A percentile compares a stretch with the other conserved stretches of the same genome.
phyloP scores from a whole-genome alignment of 2,329 filamentous ascomycete species.

The Fusarium chuoi region DNA sequence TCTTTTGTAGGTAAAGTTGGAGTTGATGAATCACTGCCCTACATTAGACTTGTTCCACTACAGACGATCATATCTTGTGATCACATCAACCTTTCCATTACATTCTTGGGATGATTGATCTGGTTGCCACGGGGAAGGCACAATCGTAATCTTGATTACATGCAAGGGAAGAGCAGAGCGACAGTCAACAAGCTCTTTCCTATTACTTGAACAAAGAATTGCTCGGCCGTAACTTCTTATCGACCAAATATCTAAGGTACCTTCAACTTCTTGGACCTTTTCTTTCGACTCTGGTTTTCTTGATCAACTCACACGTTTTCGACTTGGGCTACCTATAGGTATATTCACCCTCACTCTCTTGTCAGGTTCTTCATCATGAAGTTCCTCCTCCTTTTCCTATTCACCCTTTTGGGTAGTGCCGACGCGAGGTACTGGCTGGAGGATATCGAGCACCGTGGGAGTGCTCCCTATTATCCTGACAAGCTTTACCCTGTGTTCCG shows the following conservation, averaged over 20 bases:
- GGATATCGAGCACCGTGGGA: slow-evolving; percentile 42
- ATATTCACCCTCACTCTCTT: background rate
- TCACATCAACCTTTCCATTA: background rate
- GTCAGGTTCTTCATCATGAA: slow-evolving; percentile 24
- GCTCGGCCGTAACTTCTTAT: background rate
- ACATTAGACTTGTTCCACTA: slow-evolving; percentile 20
- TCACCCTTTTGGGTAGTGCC: slow-evolving; percentile 16
- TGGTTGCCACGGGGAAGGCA: slow-evolving; percentile 3
- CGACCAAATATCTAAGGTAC: background rate
- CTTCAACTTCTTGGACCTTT: background rate
- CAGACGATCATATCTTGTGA: background rate
- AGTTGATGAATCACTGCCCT: slow-evolving; percentile 9
- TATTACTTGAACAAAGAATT: background rate
- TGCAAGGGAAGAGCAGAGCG: background rate
- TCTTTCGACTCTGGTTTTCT: background rate
- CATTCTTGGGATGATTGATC: background rate
- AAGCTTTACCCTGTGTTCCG: slow-evolving; percentile 44
- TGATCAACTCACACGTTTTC: background rate
- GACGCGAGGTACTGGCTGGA: slow-evolving; percentile 44
- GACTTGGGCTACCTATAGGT: background rate
- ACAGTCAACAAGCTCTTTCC: slow-evolving; percentile 7
- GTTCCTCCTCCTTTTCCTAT: slow-evolving; percentile 13
- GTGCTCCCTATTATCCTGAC: slow-evolving; percentile 45
- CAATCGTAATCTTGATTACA: background rate
- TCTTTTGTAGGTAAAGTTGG: background rate